phyloP scores from a whole-genome alignment of 2,329 filamentous ascomycete species.

The Acrocalymma vagum region DNA sequence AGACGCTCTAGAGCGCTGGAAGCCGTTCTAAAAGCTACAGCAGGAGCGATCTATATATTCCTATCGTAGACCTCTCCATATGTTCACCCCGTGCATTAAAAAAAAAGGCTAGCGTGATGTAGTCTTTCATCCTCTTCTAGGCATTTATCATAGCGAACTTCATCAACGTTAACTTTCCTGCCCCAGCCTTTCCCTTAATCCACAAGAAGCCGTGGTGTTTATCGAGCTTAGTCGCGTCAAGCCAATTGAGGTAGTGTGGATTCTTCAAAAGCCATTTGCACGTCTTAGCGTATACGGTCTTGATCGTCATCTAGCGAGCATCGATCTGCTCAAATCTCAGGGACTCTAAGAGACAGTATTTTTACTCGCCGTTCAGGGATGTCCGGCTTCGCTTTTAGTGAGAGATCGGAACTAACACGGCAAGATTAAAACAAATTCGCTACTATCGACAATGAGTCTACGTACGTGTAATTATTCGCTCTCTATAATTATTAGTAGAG shows the following conservation, averaged over 20 bases:
- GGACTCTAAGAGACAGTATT: conserved; percentile 36
- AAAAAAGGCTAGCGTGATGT: conserved; percentile 27
- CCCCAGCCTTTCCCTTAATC: conserved; percentile 53
- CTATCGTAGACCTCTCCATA: conserved; percentile 29
- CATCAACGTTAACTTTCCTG: conserved; percentile 55
- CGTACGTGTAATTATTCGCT: conserved; percentile 8
- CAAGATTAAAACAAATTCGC: neutral
- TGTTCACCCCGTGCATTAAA: conserved; percentile 34
- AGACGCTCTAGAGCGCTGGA: conserved; percentile 15
- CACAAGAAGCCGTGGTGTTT: conserved; percentile 54
- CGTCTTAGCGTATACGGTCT: conserved; percentile 46
- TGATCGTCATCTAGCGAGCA: conserved; percentile 47
- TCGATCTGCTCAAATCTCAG: conserved; percentile 52
- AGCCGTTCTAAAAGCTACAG: conserved; percentile 29
- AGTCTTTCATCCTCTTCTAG: conserved; percentile 12
- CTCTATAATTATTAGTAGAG: conserved; percentile 6
- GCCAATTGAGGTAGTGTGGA: conserved; percentile 49
- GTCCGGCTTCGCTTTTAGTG: no score
- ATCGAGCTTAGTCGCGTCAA: conserved; percentile 32
- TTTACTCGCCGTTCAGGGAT: conserved; percentile 9
- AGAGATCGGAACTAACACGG: no score
- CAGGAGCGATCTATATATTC: conserved; percentile 34
- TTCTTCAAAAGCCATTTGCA: conserved; percentile 53
- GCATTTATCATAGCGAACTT: conserved; percentile 34
- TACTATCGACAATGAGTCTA: conserved; percentile 1